These are phyloP conservation scores for Crithidia acanthocephali DNA, from an alignment of 208 protist species.

Conservation along the genomic window DNA sequence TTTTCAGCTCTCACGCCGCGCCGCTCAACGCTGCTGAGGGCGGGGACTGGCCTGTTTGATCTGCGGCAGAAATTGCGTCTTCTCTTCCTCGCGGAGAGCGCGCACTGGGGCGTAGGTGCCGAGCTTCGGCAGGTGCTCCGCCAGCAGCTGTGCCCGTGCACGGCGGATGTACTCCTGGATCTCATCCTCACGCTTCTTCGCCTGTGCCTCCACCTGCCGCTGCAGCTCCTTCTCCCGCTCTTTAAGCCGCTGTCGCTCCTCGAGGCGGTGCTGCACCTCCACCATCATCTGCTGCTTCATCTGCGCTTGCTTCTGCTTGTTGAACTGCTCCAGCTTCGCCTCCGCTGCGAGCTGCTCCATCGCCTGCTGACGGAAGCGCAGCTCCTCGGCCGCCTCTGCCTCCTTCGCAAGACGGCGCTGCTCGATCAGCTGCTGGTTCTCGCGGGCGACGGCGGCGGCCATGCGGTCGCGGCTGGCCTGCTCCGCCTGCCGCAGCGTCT, in stretches of 20 bases:
- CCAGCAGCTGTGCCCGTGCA: slow-evolving; percentile 73
- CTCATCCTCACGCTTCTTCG: slow-evolving; percentile 61
- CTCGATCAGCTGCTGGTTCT: slow-evolving; percentile 85
- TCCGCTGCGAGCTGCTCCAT: slow-evolving; percentile 82
- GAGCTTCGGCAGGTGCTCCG: slow-evolving; percentile 75
- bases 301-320: slow-evolving; percentile 69
- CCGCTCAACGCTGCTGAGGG: not conserved
- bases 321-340: slow-evolving; percentile 83
- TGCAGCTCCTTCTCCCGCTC: slow-evolving; percentile 74
- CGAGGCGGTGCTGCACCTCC: slow-evolving; percentile 78
- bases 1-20: not conserved
- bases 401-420: slow-evolving; percentile 59
- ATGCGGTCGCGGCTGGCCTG: slow-evolving; percentile 77
- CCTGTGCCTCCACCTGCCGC: slow-evolving; percentile 61
- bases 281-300: slow-evolving; percentile 77
- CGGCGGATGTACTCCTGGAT: slow-evolving; percentile 85
- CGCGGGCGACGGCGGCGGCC: slow-evolving; percentile 51
- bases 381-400: slow-evolving; percentile 75
- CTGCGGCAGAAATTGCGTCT: slow-evolving; percentile 36
- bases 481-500: slow-evolving; percentile 59
- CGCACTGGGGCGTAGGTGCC: slow-evolving; percentile 67
- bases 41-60: slow-evolving; percentile 7
- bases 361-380: slow-evolving; percentile 74
- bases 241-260: slow-evolving; percentile 73
- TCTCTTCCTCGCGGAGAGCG: slow-evolving; percentile 69